These are phyloP conservation scores for Pseudogymnoascus sp. DNA, from an alignment of 2,329 filamentous ascomycete genomes.

Conservation along the genomic window DNA sequence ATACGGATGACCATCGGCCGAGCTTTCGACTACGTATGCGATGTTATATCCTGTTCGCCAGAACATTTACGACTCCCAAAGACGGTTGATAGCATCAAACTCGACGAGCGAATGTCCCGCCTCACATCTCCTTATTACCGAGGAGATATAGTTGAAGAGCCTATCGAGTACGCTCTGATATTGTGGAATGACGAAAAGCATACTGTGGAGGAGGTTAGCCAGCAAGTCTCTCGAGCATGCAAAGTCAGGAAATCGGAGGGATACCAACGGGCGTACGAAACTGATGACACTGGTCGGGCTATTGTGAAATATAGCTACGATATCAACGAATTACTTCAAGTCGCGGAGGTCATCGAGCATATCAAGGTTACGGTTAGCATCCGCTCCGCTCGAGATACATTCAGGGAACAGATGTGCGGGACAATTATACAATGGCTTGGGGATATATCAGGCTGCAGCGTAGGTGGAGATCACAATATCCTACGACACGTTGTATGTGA, in stretches of 20 bases:
- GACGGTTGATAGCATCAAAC: constrained; percentile 67
- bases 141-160: constrained; percentile 51
- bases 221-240: constrained; percentile 87
- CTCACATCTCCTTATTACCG: constrained; percentile 68
- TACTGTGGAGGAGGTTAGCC: constrained; percentile 80
- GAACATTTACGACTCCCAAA: constrained; percentile 87
- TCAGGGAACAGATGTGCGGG: constrained; percentile 97
- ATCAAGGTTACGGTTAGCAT: constrained; percentile 96
- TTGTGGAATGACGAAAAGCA: constrained; percentile 99
- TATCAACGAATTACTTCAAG: constrained; percentile 62
- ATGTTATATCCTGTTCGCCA: constrained; percentile 95
- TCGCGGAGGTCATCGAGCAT: constrained; percentile 82
- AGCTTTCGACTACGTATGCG: constrained; percentile 88
- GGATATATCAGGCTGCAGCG: constrained; percentile 83
- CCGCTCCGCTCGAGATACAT: constrained; percentile 85
- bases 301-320: constrained; percentile 70
- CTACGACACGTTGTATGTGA: constrained; percentile 79
- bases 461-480: constrained; percentile 71
- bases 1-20: constrained; percentile 81
- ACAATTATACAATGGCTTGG: constrained; percentile 93
- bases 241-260: constrained; percentile 62
- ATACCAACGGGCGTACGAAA: constrained; percentile 70
- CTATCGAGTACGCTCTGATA: constrained; percentile 72
- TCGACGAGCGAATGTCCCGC: constrained; percentile 74
- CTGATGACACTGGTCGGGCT: constrained; percentile 79